Evolutionary conservation across 139 green algal genomes (phyloP).

Genomic region (Micractinium sp.): DNA sequence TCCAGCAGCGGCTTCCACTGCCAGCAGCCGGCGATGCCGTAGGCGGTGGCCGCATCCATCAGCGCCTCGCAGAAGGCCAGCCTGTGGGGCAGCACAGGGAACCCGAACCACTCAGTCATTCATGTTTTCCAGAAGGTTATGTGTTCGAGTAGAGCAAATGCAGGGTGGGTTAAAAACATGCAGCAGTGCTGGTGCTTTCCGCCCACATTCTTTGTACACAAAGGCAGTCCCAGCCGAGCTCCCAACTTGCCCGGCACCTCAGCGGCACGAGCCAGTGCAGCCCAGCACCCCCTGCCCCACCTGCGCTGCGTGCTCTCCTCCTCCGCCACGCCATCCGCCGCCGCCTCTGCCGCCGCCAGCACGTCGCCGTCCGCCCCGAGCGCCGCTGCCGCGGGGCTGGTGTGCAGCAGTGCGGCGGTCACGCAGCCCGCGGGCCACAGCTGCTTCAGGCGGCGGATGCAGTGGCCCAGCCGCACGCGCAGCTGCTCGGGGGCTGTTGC

Average conservation of each 20-base stretch:
- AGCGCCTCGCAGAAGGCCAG: slow-evolving; percentile 49
- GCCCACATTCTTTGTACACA: too few relatives aligned
- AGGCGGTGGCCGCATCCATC: slow-evolving; percentile 54
- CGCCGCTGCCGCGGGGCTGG: slow-evolving; percentile 33
- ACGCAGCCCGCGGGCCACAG: slow-evolving; percentile 62
- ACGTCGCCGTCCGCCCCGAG: slow-evolving; percentile 33
- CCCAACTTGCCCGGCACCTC: too few relatives aligned
- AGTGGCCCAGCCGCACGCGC: slow-evolving; percentile 56
- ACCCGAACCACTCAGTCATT: not conserved
- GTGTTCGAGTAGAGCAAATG: too few relatives aligned
- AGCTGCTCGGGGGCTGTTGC: slow-evolving; percentile 40
- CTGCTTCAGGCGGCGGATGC: slow-evolving; percentile 69
- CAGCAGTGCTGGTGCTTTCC: too few relatives aligned
- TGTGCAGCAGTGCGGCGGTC: slow-evolving; percentile 52
- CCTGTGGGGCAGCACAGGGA: not conserved
- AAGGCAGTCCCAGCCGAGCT: too few relatives aligned
- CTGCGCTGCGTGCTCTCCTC: not conserved
- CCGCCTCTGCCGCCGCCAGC: slow-evolving; percentile 1
- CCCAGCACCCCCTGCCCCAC: not conserved
- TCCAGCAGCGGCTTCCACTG: slow-evolving; percentile 76
- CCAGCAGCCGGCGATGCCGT: slow-evolving; percentile 70
- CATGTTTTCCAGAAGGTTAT: too few relatives aligned
- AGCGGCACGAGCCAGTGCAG: too few relatives aligned
- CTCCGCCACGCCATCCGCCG: not conserved
- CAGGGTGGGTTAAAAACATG: too few relatives aligned